Evolutionary conservation across 495 filamentous ascomycete species (phyloP).

Genomic region (Bathelium albidoporum): DNA sequence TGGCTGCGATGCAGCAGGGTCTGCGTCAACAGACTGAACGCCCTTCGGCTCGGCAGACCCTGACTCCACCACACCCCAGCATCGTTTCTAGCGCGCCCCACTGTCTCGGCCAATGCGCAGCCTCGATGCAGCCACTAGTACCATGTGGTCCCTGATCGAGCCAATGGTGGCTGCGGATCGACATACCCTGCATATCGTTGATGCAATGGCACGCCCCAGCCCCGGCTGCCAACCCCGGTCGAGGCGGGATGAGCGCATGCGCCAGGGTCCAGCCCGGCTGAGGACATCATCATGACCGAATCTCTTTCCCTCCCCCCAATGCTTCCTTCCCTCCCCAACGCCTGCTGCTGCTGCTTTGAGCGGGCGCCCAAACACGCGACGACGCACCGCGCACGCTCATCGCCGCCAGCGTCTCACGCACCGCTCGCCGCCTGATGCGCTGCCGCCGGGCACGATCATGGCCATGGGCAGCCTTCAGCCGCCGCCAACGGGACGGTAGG

Average conservation of each 20-base stretch:
- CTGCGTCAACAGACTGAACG: no score
- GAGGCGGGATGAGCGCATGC: background rate
- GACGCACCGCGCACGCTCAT: no score
- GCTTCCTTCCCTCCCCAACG: background rate
- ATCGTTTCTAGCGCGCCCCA: background rate
- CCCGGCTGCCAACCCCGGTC: background rate
- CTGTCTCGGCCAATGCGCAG: background rate
- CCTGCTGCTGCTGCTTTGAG: background rate
- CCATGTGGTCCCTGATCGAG: background rate
- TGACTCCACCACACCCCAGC: background rate
- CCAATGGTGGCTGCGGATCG: background rate
- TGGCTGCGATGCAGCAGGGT: no score
- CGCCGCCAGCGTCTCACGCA: no score
- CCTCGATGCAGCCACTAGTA: background rate
- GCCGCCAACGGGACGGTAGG: no score
- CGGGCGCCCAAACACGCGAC: no score
- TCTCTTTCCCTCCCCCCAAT: background rate
- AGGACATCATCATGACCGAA: background rate
- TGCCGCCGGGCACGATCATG: no score
- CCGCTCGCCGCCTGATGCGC: no score
- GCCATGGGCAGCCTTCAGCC: no score
- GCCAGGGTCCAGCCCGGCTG: background rate
- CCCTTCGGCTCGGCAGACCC: no score
- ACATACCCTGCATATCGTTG: background rate
- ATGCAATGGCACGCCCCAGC: background rate